Base-by-base conservation (phyloP, 2,329 filamentous ascomycete genomes). In the Dichotomopilus funicola region DNA sequence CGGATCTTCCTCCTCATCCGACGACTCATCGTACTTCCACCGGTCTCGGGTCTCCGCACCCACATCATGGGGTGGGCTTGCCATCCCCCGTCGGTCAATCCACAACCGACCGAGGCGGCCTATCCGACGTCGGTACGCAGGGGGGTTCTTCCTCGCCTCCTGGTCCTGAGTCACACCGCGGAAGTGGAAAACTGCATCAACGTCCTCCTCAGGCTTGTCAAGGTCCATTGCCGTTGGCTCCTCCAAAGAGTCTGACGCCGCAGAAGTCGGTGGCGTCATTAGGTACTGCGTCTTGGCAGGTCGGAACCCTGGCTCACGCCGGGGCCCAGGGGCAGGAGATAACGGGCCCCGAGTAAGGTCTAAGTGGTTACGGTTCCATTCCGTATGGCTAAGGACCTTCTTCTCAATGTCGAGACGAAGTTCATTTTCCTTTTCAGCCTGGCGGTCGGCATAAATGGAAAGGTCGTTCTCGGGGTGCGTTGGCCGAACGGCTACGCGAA, bases 311-410 rank as follows among this genome's bases (percentile, higher is more conserved):
- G 78, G 72, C 60, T 86, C 79, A 63, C 77, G 76, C 43, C 74
- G 76, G 62, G 81, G 77, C 57, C 89, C 86, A 65, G 82, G 78
- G 44, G 89, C 83, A 27, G 91, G 91, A 50, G 88, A 89, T 62
- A 97, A 80, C 50, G 92, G 91, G 62, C 86, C 85, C 74, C 86
- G 85, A 59, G 92, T 96, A 68, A 91, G 80, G 73, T 97, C 91
- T 65, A 95, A 82, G 75, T 89, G 91, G 67, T 89, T 87, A 64
- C 88, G 80, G 72, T 96, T 96, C 91, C 92, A 96, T 69, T 88
- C 85, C 64, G 87, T 83, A 73, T 96, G 92, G 72, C 94, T 92
- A 65, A 87, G 81, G 53, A 95, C 85, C 72, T 95, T 92, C 64
- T 83, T 83, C 70, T 95, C 89, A 68, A 97, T 89, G 66, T 95